A percentile compares a stretch with the other conserved stretches of the same genome.
Conservation (phyloP, 2,329 filamentous ascomycete genomes). For the Grosmannia serpens region DNA sequence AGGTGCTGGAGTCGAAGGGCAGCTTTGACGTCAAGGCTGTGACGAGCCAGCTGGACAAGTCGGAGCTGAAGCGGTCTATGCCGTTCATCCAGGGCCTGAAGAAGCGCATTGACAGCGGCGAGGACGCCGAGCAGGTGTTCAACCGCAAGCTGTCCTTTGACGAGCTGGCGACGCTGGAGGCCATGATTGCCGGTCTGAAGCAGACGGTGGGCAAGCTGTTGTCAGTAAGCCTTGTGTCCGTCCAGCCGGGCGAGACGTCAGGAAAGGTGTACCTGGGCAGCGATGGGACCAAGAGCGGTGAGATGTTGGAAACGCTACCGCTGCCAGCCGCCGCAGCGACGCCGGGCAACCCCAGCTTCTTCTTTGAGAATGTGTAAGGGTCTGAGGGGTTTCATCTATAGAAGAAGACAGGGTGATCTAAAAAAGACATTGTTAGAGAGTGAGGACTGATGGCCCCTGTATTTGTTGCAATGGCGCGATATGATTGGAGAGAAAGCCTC, state of each 20-base stretch:
- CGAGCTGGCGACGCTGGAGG: constrained; percentile 72
- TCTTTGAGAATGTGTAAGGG: constrained; percentile 13
- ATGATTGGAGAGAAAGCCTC: not conserved
- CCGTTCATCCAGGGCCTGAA: constrained; percentile 86
- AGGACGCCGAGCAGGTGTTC: constrained; percentile 57
- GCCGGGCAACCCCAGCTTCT: constrained; percentile 42
- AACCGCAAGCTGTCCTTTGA: constrained; percentile 80
- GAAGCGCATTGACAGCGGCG: constrained; percentile 63
- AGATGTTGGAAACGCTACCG: constrained; percentile 46
- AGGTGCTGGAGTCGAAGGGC: constrained; percentile 20
- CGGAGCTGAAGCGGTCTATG: constrained; percentile 96
- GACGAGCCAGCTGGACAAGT: constrained; percentile 66
- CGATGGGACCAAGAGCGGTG: constrained; percentile 21
- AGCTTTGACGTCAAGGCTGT: constrained; percentile 64
- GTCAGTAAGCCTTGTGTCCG: constrained; percentile 57
- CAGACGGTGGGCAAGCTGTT: constrained; percentile 40
- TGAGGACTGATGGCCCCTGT: not conserved
- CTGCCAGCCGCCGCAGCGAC: constrained; percentile 60
- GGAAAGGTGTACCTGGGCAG: constrained; percentile 35
- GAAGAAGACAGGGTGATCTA: not conserved
- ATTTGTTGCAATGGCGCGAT: not conserved
- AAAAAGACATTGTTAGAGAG: not conserved
- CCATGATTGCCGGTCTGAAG: constrained; percentile 42
- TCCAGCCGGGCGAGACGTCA: constrained; percentile 59
- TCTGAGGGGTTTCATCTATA: not conserved